Conservation (phyloP, 129 eudicot species). For the Lactuca sativa region DNA sequence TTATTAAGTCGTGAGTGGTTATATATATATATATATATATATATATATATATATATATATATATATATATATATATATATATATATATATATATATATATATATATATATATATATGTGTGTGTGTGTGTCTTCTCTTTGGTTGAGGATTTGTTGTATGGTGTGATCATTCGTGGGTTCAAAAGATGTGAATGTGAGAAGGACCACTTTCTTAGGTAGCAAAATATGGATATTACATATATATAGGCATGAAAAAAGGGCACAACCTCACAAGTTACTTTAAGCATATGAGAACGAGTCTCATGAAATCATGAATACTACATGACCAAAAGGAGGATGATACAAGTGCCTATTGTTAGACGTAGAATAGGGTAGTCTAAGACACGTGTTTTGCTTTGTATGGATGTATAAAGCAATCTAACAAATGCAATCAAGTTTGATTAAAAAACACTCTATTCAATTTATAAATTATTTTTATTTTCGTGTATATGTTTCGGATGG, state of each 20-base stretch:
- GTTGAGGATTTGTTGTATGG: conserved; percentile 4
- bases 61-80: too few relatives aligned
- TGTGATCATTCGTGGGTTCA: conserved; percentile 13
- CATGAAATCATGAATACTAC: conserved; percentile 34
- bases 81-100: too few relatives aligned
- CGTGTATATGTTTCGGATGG: too few relatives aligned
- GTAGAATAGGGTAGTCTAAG: conserved; percentile 3
- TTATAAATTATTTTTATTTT: too few relatives aligned
- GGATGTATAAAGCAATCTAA: background rate
- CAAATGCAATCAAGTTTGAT: background rate
- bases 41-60: too few relatives aligned
- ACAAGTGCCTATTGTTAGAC: conserved; percentile 1
- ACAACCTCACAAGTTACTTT: conserved; percentile 19
- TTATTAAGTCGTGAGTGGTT: too few relatives aligned
- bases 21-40: too few relatives aligned
- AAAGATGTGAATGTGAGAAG: conserved; percentile 18
- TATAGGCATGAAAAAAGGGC: conserved; percentile 25
- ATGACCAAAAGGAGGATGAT: conserved; percentile 17
- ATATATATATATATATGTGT: background rate
- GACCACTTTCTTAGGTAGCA: conserved; percentile 22
- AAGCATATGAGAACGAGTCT: conserved; percentile 22
- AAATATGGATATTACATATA: conserved; percentile 14
- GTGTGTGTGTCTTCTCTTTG: background rate
- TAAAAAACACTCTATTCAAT: too few relatives aligned
- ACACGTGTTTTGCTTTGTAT: conserved; percentile 24